These are phyloP conservation scores for Coemansia sp. DNA, from an alignment of 192 early-diverging fungal genomes.

Conservation along the genomic window DNA sequence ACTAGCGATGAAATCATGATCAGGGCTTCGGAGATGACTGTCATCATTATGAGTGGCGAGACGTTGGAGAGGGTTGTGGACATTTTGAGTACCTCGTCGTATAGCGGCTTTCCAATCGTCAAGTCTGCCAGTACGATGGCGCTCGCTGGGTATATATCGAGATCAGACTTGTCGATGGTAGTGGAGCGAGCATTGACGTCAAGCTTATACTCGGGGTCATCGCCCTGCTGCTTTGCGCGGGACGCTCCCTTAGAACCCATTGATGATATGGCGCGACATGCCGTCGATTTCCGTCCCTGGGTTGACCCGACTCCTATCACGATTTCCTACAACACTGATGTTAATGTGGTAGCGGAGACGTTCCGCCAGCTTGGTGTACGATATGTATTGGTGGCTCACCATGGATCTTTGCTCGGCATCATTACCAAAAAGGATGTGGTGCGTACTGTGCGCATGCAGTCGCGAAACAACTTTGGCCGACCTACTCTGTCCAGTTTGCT, in stretches of 20 bases:
- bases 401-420: conserved; percentile 62
- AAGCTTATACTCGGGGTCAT: conserved; percentile 26
- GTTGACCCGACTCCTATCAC: conserved; percentile 71
- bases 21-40: conserved; percentile 61
- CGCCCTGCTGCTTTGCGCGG: conserved; percentile 37
- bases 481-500: conserved; percentile 25
- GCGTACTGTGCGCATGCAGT: conserved; percentile 51
- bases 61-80: conserved; percentile 55
- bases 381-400: conserved; percentile 62
- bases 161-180: conserved; percentile 58
- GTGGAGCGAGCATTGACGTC: conserved; percentile 21
- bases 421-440: conserved; percentile 77
- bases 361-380: conserved; percentile 70
- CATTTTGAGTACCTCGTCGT: conserved; percentile 50
- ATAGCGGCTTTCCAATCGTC: conserved; percentile 78
- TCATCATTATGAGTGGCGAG: conserved; percentile 55
- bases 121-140: conserved; percentile 58
- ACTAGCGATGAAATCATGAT: conserved; percentile 65
- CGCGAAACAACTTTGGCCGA: conserved; percentile 31
- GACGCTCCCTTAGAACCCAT: not conserved
- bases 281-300: conserved; percentile 67
- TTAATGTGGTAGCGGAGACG: conserved; percentile 67
- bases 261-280: not conserved
- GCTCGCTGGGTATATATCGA: conserved; percentile 71
- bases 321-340: conserved; percentile 61